Percentiles rank a stretch among this genome's conserved stretches.
Evolutionary conservation across 139 green algal species (phyloP).

Genomic region (Tetraselmis chui): DNA sequence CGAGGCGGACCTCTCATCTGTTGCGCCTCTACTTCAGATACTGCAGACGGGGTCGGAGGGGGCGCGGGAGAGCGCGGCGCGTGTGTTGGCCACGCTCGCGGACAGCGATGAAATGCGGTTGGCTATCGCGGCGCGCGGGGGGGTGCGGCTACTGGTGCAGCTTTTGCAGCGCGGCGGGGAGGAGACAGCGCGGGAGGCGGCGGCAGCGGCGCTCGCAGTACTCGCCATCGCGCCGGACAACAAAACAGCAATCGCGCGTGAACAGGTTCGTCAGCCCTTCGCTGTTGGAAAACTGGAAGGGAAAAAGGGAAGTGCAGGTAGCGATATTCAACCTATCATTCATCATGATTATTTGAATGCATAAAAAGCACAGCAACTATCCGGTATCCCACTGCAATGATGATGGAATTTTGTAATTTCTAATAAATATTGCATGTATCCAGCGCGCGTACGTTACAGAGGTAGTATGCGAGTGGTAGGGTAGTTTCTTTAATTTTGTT

Average conservation of each 20-base stretch:
- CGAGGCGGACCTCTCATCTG: not conserved
- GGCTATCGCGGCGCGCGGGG: not conserved
- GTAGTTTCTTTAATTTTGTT: too few relatives aligned
- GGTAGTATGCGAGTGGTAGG: too few relatives aligned
- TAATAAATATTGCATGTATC: too few relatives aligned
- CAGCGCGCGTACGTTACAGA: too few relatives aligned
- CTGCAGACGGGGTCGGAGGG: not conserved
- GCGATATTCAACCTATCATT: too few relatives aligned
- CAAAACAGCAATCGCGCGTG: not conserved
- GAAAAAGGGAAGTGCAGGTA: too few relatives aligned
- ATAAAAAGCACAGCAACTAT: too few relatives aligned
- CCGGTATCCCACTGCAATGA: too few relatives aligned
- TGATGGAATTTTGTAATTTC: too few relatives aligned
- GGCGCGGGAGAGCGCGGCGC: conserved; percentile 4
- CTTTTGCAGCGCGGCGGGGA: not conserved
- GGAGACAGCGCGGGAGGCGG: conserved; percentile 8
- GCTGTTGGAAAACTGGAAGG: too few relatives aligned
- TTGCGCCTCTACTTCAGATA: not conserved
- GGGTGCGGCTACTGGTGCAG: not conserved
- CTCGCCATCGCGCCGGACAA: not conserved
- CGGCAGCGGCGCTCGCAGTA: conserved; percentile 4
- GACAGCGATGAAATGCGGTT: conserved; percentile 16
- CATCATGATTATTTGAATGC: too few relatives aligned
- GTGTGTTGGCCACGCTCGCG: conserved; percentile 13
- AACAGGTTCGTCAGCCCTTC: conserved; percentile 9